Evolutionary conservation across 768 basidiomycete genomes (phyloP), one percentile per base, ranked within the genome.

Genomic region (Xerocomellus amylosporus): DNA sequence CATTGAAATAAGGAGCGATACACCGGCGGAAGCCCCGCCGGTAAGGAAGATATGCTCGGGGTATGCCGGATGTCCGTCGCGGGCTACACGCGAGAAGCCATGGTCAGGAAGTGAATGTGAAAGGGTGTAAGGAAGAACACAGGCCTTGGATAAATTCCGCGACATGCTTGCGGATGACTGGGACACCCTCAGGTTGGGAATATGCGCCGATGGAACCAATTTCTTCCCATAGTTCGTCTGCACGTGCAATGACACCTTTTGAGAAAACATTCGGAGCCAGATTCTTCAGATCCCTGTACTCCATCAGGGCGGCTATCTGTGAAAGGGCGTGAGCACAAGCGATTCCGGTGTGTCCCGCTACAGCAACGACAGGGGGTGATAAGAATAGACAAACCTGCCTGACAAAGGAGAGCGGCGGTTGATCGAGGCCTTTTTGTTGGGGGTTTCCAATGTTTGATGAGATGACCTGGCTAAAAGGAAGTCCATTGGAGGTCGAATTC

Each of bases 371-470:
- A 31, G 28, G 44, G 38, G 37, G 33, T 22, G 4, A 24, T 24
- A n/a, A 33, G 14, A 30, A 17, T 4, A n/a, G 30, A 63, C 81
- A 51, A 59, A 90, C 93, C 87, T 98, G 96, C 51, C 96, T 79
- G 55, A 85, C 81, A 69, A 92, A 98, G 5, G 96, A 97, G 56
- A 98, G 83, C 2, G 95, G 92, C 5, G 87, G 82, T 68, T 99
- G 96, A 72, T 98, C 86, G 49, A 99, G 79, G 0, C 94, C 94
- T 62, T 86, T 87, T 73, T 98, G 95, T 73, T 99, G 96, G 0
- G 97, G 96, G 67, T 99, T 98, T 10, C 96, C 96, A 56, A 99
- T 99, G 74, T 98, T 99, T 57, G 93, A 92, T 28, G 85, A 88
- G 70, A 97, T 96, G 72, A 98, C 79, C 63, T 84, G 82, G 69